A percentile compares a stretch with the other conserved stretches of the same genome.
These are phyloP conservation scores for Hypoxylon crocopeplum DNA, from an alignment of 495 filamentous ascomycete genomes.

Conservation along the genomic window DNA sequence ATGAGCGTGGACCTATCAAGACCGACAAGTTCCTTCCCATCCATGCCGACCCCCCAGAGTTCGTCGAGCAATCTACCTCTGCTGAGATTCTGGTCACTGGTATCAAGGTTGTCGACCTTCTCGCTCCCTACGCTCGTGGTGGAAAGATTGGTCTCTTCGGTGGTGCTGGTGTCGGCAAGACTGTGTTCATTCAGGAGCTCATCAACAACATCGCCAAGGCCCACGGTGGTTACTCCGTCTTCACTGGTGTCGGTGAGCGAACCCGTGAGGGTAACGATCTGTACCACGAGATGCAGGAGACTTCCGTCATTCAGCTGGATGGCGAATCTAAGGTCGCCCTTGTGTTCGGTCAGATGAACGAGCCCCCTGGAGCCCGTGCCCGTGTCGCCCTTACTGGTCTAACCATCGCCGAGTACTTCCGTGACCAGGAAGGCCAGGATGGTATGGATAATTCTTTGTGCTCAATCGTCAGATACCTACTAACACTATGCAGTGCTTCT, in stretches of 20 bases:
- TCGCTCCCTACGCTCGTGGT: slow-evolving; percentile 99
- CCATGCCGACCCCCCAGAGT: slow-evolving; percentile 89
- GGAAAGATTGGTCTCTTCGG: slow-evolving; percentile 99
- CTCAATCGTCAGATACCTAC: neutral
- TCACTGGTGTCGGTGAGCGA: slow-evolving; percentile 99
- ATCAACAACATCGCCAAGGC: slow-evolving; percentile 99
- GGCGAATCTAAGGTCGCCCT: slow-evolving; percentile 99
- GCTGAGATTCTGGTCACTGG: slow-evolving; percentile 97
- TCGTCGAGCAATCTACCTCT: slow-evolving; percentile 91
- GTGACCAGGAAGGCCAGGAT: slow-evolving; percentile 97
- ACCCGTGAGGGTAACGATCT: slow-evolving; percentile 99
- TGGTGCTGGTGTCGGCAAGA: slow-evolving; percentile 99
- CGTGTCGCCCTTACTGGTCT: slow-evolving; percentile 96
- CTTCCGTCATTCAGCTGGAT: slow-evolving; percentile 97
- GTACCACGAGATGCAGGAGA: slow-evolving; percentile 99
- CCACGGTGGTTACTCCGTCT: slow-evolving; percentile 99
- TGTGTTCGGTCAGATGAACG: slow-evolving; percentile 99
- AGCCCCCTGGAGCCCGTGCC: slow-evolving; percentile 98
- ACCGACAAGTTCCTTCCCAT: slow-evolving; percentile 84
- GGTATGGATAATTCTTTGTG: slow-evolving; percentile 49
- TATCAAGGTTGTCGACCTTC: slow-evolving; percentile 99
- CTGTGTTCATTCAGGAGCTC: slow-evolving; percentile 99
- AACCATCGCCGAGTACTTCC: slow-evolving; percentile 95
- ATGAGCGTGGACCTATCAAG: slow-evolving; percentile 98
- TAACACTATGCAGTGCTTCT: slow-evolving; percentile 72